Evolutionary conservation across 257 asterid genomes (phyloP), one percentile per base, ranked within the genome.

Genomic region (Solanum lycopersicoides): DNA sequence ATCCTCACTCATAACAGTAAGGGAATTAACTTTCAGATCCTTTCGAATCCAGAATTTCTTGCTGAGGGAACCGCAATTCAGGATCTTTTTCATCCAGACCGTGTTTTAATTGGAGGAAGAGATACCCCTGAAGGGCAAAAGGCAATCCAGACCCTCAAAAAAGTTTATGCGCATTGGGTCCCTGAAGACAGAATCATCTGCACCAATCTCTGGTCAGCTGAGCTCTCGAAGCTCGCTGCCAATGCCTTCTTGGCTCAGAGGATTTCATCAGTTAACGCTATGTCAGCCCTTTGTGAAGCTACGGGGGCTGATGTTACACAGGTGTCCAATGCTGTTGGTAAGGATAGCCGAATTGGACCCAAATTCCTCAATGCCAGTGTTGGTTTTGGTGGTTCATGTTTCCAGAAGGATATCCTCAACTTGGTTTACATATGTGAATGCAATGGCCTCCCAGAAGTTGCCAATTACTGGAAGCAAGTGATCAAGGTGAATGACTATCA

Each of bases 191-290:
- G 92, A 82, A 93, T 93, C 88, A 83, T 92, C 39, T 90, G 94
- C 86, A 91, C 96, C 65, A 92, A 91, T 82, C 88, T 93, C 2
- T 93, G 95, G 96, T 93, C 96, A 12, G 94, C 95, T 0, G 96
- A 93, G 91, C 93, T 93, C 28, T 93, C 96, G 3, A 93, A 93
- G 92, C 94, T 93, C 4, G 94, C 96, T n/a, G 96, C 96, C 15
- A 93, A 93, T 63, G 96, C 96, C 25, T 93, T 93, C 91, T 89
- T 93, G 89, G 95, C 96, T 75, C 95, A 93, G 88, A 91, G 94
- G 32, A 93, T 93, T 45, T 93, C 96, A 6, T 92, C 94, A 3
- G 96, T 93, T 7, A 91, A 91, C 6, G 93, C 92, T 2, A 89
- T 89, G 89, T 91, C 93, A 1, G 92, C 92, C n/a, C 89, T 91